phyloP scores from a whole-genome alignment of 1,284 basidiomycete genomes.

The Cutaneotrichosporon mucoides region DNA sequence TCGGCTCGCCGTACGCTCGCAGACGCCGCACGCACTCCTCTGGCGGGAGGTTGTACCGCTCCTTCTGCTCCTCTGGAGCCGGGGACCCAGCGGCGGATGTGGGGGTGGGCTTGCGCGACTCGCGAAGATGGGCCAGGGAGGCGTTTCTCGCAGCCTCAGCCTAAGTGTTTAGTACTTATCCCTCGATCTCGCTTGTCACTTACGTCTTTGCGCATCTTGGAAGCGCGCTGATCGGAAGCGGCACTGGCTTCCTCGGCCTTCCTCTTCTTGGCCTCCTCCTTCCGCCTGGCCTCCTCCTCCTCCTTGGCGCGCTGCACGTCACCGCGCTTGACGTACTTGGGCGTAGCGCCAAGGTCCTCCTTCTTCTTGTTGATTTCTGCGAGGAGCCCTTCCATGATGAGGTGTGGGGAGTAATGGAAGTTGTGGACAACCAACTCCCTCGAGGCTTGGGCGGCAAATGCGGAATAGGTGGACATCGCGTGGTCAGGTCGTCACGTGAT shows the following conservation, averaged over 20 bases:
- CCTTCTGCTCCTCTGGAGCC: conserved; percentile 51
- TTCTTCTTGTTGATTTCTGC: conserved; percentile 89
- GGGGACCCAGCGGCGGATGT: conserved; percentile 25
- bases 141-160: conserved; percentile 28
- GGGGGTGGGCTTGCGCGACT: conserved; percentile 9
- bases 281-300: conserved; percentile 55
- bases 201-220: conserved; percentile 44
- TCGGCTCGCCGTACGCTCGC: conserved; percentile 86
- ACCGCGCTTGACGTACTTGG: conserved; percentile 81
- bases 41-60: conserved; percentile 83
- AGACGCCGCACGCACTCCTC: conserved; percentile 87
- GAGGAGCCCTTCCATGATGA: conserved; percentile 43
- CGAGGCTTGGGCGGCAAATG: not conserved
- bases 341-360: conserved; percentile 51
- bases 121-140: conserved; percentile 25
- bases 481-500: too few relatives aligned
- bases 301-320: conserved; percentile 62
- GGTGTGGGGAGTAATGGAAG: not conserved
- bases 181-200: not conserved
- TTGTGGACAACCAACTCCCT: too few relatives aligned
- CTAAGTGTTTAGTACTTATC: not conserved
- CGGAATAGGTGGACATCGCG: too few relatives aligned
- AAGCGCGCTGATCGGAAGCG: conserved; percentile 28
- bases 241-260: conserved; percentile 45
- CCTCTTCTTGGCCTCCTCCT: conserved; percentile 43